phyloP scores from a whole-genome alignment of 768 basidiomycete species.

The Megacollybia marginata region DNA sequence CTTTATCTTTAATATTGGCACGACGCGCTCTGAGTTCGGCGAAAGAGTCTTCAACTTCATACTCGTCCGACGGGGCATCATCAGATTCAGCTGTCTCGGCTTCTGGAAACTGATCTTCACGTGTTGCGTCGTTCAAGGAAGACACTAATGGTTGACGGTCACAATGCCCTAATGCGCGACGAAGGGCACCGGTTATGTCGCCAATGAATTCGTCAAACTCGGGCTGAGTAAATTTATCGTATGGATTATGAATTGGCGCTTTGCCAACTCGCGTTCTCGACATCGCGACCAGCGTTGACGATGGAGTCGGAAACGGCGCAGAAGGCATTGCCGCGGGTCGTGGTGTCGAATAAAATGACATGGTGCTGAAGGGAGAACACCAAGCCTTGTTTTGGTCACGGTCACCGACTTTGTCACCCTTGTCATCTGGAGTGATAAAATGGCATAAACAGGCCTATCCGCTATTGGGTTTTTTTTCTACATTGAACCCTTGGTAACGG shows the following conservation, averaged over 20 bases:
- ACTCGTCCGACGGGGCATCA: constrained; percentile 6
- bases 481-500: too few relatives aligned
- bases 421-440: too few relatives aligned
- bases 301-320: neutral
- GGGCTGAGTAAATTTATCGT: constrained; percentile 60
- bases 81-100: constrained; percentile 15
- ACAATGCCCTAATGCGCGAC: constrained; percentile 45
- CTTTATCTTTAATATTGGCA: constrained; percentile 44
- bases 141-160: neutral
- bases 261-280: constrained; percentile 3
- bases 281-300: neutral
- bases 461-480: too few relatives aligned
- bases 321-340: neutral
- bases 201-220: constrained; percentile 70
- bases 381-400: too few relatives aligned
- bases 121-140: too few relatives aligned
- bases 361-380: neutral
- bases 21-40: constrained; percentile 44
- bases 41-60: constrained; percentile 44
- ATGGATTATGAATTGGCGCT: constrained; percentile 62
- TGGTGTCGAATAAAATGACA: neutral
- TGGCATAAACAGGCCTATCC: too few relatives aligned
- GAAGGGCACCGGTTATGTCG: constrained; percentile 50
- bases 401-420: too few relatives aligned
- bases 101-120: constrained; percentile 11